A percentile compares a stretch with the other conserved stretches of the same genome.
Conservation (phyloP, 352 stramenopile species). For the Plasmopara muralis region DNA sequence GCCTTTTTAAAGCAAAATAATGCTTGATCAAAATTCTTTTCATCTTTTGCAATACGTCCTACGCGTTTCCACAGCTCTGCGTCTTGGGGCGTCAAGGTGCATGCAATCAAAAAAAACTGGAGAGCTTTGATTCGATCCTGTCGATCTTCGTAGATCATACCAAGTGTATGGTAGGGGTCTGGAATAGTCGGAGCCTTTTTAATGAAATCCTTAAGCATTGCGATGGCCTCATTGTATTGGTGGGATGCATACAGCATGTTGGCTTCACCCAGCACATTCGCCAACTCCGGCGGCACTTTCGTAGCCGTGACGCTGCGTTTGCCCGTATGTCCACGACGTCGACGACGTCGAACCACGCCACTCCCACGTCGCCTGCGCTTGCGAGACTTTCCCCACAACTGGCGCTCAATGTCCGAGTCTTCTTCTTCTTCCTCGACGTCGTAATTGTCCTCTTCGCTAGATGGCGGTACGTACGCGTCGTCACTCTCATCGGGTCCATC, state of each 20-base stretch:
- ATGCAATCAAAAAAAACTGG: constrained; percentile 83
- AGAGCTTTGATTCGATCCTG: constrained; percentile 74
- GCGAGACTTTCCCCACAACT: constrained; percentile 72
- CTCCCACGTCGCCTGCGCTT: constrained; percentile 37
- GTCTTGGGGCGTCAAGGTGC: constrained; percentile 73
- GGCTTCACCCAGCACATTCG: constrained; percentile 70
- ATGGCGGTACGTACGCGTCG: constrained; percentile 52
- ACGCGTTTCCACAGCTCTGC: constrained; percentile 83
- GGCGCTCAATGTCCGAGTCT: constrained; percentile 81
- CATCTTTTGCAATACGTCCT: constrained; percentile 77
- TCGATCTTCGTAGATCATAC: constrained; percentile 85
- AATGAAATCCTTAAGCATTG: constrained; percentile 82
- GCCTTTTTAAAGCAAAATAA: constrained; percentile 84
- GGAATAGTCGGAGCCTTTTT: constrained; percentile 85
- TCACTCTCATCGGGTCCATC: constrained; percentile 30
- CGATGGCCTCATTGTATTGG: constrained; percentile 77
- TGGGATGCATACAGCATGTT: constrained; percentile 86
- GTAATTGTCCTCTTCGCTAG: constrained; percentile 52
- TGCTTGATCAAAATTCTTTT: constrained; percentile 81
- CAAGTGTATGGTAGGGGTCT: constrained; percentile 80
- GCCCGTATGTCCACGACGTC: constrained; percentile 27
- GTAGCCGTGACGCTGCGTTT: constrained; percentile 60
- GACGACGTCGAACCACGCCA: constrained; percentile 19
- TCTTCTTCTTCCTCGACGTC: constrained; percentile 55
- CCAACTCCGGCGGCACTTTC: constrained; percentile 73